Evolutionary conservation across 495 filamentous ascomycete genomes (phyloP), one percentile per base, ranked within the genome.

Genomic region (Chaetomidium leptoderma): DNA sequence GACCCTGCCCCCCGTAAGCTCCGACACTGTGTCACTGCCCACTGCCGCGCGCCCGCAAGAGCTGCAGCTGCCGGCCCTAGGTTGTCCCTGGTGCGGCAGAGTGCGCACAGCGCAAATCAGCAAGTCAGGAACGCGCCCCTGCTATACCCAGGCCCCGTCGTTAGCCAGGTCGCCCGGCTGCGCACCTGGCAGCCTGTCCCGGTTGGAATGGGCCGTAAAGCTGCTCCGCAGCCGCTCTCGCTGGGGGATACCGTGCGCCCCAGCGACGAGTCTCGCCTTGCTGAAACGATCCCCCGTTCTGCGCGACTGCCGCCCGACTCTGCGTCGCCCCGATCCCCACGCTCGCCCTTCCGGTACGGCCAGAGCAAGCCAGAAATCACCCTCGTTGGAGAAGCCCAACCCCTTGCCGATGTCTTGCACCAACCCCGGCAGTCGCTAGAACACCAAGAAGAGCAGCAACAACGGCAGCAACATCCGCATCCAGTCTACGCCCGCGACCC

Each of bases 141-240:
- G 61, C 47, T 68, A 69, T 63, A 69, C 63, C 63, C 64, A 63
- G 46, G 35, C 54, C 26, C 44, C 56, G 63, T 62, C 30, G 16
- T 26, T 10, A 40, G 46, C 50, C 55, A 63, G 58, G 55, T 63
- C 64, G 65, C 57, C 52, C 57, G 58, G 58, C 48, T 40, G 57
- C 54, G 52, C 62, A 60, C 62, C 57, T 61, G 62, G 53, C 45
- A 53, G 30, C 37, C 46, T 30, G 45, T 30, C 17, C 37, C 58
- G 36, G 33, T 44, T 58, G 69, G 71, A 63, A 82, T 82, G 79
- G 76, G 74, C 55, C 77, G 79, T 63, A 82, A 80, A 71, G 63
- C 74, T 58, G 74, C 70, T 62, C 78, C 78, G 57, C 76, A 80
- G 63, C 77, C 79, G 70, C 73, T 82, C 69, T 66, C 74, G 60